These are phyloP conservation scores for Dinochytrium kinnereticum DNA, from an alignment of 371 early-diverging fungal genomes.

Conservation along the genomic window DNA sequence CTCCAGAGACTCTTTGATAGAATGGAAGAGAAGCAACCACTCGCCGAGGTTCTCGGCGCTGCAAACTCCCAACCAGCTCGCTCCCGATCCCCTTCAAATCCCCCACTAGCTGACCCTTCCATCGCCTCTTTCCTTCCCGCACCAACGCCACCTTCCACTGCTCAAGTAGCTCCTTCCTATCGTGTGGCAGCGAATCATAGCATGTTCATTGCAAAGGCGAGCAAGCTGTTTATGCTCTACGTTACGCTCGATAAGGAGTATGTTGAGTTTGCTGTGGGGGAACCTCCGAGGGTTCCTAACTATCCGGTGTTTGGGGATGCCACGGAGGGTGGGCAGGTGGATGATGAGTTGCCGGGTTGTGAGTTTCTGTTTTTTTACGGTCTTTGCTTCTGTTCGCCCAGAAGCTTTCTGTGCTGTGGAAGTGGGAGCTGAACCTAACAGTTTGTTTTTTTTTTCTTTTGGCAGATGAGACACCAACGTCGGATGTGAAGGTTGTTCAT, in stretches of 20 bases:
- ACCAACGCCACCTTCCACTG: background rate
- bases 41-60: background rate
- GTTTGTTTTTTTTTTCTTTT: background rate
- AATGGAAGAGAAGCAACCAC: too few species aligned
- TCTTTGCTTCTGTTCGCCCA: background rate
- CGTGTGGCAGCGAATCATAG: background rate
- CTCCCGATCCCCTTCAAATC: background rate
- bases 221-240: background rate
- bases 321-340: background rate
- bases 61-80: background rate
- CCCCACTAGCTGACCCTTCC: background rate
- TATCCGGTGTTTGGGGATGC: background rate
- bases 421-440: too few species aligned
- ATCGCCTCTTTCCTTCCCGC: background rate
- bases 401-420: too few species aligned
- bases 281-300: background rate
- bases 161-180: background rate
- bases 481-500: background rate
- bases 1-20: too few species aligned
- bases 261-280: background rate
- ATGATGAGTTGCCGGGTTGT: slow-evolving; percentile 1
- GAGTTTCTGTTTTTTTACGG: background rate
- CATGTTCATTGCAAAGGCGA: background rate
- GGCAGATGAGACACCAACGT: background rate
- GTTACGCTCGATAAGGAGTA: background rate